A percentile compares a stretch with the other conserved stretches of the same genome.
phyloP scores from a whole-genome alignment of 139 green algal species.

The Closterium sp. region DNA sequence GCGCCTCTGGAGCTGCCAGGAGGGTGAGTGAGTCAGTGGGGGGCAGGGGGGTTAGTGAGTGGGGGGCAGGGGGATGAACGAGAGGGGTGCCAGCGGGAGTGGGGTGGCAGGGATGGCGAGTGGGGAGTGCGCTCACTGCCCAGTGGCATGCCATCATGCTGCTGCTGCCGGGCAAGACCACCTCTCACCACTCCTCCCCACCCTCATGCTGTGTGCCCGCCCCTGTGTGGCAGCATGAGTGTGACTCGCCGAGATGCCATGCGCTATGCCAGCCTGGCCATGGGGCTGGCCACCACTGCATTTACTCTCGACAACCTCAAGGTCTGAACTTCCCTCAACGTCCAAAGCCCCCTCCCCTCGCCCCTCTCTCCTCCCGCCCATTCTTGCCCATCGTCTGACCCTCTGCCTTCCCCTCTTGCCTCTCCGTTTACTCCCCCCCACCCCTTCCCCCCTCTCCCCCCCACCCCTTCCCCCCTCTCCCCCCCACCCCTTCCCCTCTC shows the following conservation, averaged over 20 bases:
- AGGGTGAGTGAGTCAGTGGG: background rate
- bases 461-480: background rate
- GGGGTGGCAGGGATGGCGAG: too few species aligned
- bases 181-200: too few species aligned
- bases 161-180: too few species aligned
- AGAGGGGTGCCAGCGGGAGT: too few species aligned
- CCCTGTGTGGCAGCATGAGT: constrained; percentile 4
- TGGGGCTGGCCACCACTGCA: constrained; percentile 43
- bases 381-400: background rate
- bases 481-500: background rate
- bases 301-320: constrained; percentile 53
- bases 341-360: background rate
- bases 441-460: too few species aligned
- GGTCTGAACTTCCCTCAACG: constrained; percentile 42
- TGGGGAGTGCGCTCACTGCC: too few species aligned
- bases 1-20: background rate
- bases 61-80: too few species aligned
- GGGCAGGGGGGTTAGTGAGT: too few species aligned
- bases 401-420: background rate
- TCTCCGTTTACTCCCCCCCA: background rate
- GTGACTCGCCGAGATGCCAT: constrained; percentile 64
- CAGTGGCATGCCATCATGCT: too few species aligned
- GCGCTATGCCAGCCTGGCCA: constrained; percentile 54
- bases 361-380: background rate
- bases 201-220: background rate